Conservation (phyloP, 1,284 basidiomycete species). For the Pseudozyma sp. region DNA sequence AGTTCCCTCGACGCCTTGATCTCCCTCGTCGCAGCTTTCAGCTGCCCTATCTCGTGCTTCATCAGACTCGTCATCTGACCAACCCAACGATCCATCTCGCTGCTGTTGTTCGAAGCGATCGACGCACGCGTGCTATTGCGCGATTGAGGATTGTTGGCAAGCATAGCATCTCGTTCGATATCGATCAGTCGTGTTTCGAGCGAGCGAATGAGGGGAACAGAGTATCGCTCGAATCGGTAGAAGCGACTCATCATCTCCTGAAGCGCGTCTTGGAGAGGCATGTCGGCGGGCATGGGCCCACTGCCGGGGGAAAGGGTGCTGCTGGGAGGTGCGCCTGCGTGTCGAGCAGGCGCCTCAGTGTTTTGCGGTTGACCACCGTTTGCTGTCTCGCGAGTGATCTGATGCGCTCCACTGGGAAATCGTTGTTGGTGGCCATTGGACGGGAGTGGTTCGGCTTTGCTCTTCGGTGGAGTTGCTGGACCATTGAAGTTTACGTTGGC, state of each 20-base stretch:
- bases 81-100: constrained; percentile 65
- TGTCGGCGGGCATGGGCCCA: constrained; percentile 53
- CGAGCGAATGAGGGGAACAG: constrained; percentile 63
- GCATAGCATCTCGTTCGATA: constrained; percentile 64
- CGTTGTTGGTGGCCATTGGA: constrained; percentile 14
- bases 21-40: constrained; percentile 59
- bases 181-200: constrained; percentile 64
- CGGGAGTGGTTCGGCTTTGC: background rate
- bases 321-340: background rate
- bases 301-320: constrained; percentile 47
- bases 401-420: constrained; percentile 42
- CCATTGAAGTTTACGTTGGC: constrained; percentile 1
- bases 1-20: constrained; percentile 56
- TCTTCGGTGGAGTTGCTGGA: constrained; percentile 33
- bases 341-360: background rate
- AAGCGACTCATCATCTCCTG: constrained; percentile 68
- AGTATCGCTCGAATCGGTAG: constrained; percentile 68
- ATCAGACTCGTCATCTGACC: constrained; percentile 65
- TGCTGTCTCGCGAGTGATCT: constrained; percentile 31
- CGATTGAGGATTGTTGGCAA: constrained; percentile 48
- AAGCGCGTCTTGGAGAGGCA: constrained; percentile 58
- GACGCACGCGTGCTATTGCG: constrained; percentile 2
- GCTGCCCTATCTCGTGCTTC: constrained; percentile 66
- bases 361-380: background rate
- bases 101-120: constrained; percentile 18